These are phyloP conservation scores for Phlyctochytrium arcticum DNA, from an alignment of 192 early-diverging fungal species.

Conservation along the genomic window DNA sequence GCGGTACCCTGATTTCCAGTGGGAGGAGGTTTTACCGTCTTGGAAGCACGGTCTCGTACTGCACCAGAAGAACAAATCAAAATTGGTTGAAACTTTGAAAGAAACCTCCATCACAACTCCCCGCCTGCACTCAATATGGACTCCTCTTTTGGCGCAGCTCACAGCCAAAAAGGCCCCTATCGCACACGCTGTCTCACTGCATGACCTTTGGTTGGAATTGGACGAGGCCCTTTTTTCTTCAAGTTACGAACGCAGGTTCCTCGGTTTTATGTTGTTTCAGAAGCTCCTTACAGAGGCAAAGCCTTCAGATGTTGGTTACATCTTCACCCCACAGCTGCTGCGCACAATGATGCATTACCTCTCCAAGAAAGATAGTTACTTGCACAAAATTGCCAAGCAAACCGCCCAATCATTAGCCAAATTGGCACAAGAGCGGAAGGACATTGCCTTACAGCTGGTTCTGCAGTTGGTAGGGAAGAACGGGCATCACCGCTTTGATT, in stretches of 20 bases:
- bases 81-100: constrained; percentile 35
- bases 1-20: constrained; percentile 13
- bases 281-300: constrained; percentile 54
- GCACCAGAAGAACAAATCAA: constrained; percentile 24
- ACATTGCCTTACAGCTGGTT: constrained; percentile 71
- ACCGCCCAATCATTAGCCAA: constrained; percentile 50
- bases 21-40: constrained; percentile 12
- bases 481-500: constrained; percentile 64
- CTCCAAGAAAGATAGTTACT: constrained; percentile 63
- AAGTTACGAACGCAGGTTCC: constrained; percentile 80
- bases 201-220: constrained; percentile 78
- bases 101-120: constrained; percentile 35
- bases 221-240: constrained; percentile 75
- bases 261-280: constrained; percentile 84
- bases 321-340: constrained; percentile 84
- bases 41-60: constrained; percentile 28
- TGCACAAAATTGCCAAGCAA: constrained; percentile 76
- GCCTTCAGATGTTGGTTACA: constrained; percentile 54
- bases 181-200: constrained; percentile 11
- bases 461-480: constrained; percentile 79
- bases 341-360: constrained; percentile 84
- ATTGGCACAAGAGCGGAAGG: constrained; percentile 60
- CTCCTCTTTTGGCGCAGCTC: constrained; percentile 44
- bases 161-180: neutral
- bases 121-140: constrained; percentile 67